Base-by-base conservation (phyloP, 2,329 filamentous ascomycete genomes). In the Fusarium euwallaceae region DNA sequence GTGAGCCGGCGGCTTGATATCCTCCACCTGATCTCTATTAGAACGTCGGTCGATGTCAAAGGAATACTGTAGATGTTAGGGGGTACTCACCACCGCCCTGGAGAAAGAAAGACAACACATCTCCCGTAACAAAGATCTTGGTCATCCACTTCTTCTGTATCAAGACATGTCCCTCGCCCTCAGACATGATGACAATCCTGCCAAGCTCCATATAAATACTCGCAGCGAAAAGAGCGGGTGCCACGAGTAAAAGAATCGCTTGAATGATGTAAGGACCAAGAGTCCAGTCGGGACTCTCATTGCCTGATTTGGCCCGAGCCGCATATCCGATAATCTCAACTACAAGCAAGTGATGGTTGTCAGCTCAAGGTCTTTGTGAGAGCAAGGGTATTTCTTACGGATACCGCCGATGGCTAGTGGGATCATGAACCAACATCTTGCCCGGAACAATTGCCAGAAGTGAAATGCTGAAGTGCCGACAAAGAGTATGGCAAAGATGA, bases 1-100 rank as follows among this genome's bases (percentile, higher is more conserved):
- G 78, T 55, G 74, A 63, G 1, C 78, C 79, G 1, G 66, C 89
- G 0, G 71, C 36, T n/a, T 72, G 70, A 3, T 63, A 67, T 1
- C 67, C 70, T 34, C 70, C 70, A 4, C 70, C 69, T 72, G 3
- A 2, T 3, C 10, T 20, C 14, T 16, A 7, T 58, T 11, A 58
- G n/a, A 14, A 58, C 6, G 14, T 2, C 34, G 11, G 4, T 24
- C 12, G 2, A 45, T 4, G 2, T 22, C 6, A 2, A 1, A 22
- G 12, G 12, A 24, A 5, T 16, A 24, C 2, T 20, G 16, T 17
- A 7, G 10, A 3, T 12, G 12, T 0, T 22, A 7, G 2, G 7
- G 5, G 10, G 17, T 14, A 11, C 39, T 34, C 24, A 73, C 71
- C 71, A 32, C 64, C 62, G 0, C 29, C 69, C 4, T 76, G 74